Conservation (phyloP, 345 rosid species). For the Gossypium ekmanianum region DNA sequence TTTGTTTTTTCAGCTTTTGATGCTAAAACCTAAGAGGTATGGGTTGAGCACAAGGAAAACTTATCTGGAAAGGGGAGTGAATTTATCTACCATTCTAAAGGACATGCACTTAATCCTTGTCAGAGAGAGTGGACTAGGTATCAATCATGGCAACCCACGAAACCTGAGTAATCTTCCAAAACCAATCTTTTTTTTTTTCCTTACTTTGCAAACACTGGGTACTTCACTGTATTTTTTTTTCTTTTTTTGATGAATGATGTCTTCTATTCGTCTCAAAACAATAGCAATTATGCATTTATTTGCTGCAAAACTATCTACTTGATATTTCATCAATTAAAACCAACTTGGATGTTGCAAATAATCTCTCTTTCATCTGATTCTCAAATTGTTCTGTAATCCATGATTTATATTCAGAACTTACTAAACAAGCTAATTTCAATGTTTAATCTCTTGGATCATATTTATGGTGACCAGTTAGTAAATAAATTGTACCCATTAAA, state of each 20-base stretch:
- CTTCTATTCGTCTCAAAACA: slow-evolving; percentile 10
- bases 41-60: slow-evolving; percentile 81
- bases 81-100: slow-evolving; percentile 86
- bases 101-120: slow-evolving; percentile 86
- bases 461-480: no score
- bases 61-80: slow-evolving; percentile 87
- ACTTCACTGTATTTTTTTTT: not conserved
- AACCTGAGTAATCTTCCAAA: slow-evolving; percentile 35
- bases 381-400: no score
- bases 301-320: not conserved
- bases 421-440: no score
- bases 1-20: slow-evolving; percentile 57
- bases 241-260: slow-evolving; percentile 20
- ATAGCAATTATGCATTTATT: slow-evolving; percentile 1
- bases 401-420: no score
- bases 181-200: not conserved
- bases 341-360: not conserved
- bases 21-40: slow-evolving; percentile 87
- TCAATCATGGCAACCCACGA: slow-evolving; percentile 84
- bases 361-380: no score
- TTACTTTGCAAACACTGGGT: slow-evolving; percentile 9
- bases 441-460: no score
- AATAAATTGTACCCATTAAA: no score
- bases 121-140: slow-evolving; percentile 94
- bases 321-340: not conserved